Base-by-base conservation (phyloP, 257 asterid species). In the Nemophila menziesii region DNA sequence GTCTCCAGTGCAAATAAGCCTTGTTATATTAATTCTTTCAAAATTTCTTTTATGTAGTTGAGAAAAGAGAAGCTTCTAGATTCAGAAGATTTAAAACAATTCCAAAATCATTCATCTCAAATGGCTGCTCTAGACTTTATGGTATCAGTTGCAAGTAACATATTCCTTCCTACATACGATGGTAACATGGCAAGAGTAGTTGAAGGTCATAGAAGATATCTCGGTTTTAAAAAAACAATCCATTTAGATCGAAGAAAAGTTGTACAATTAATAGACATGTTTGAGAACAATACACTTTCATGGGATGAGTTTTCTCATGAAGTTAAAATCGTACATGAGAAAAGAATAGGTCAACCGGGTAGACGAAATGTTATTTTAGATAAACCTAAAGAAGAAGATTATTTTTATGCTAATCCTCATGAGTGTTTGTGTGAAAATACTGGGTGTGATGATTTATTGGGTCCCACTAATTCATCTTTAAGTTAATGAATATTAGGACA, bases 81-180 rank as follows among this genome's bases (percentile, higher is more conserved):
- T 54, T 66, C 82, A 4, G 74, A 64, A 55, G 94, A 79, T 23
- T 57, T 82, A 62, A 61, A 20, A 52, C 93, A 71, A 48, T 79
- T 86, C 62, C 94, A 79, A 77, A 82, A 86, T 41, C 94, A 86
- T 69, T 79, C 96, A 22, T 86, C 96, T 55, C 96, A 86, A 71
- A 86, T 86, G 96, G 96, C 96, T 20, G 96, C 96, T 39, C 80
- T 86, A 3, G 96, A 86, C 72, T 86, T 82, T 52, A 64, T 86
- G 70, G 96, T 86, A 43, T 86, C 96, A 29, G 69, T 70, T 51
- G 81, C 94, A 48, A 82, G 96, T 64, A 55, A 69, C 64, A 75
- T 78, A 12, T 81, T 81, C 49, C 62, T 81, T 56, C 96, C 96
- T 49, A 85, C 96, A 9, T 85, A 86, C 38, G 94, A 86, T 33